phyloP scores from a whole-genome alignment of 1,284 basidiomycete species.

The Cutaneotrichosporon cutaneum region DNA sequence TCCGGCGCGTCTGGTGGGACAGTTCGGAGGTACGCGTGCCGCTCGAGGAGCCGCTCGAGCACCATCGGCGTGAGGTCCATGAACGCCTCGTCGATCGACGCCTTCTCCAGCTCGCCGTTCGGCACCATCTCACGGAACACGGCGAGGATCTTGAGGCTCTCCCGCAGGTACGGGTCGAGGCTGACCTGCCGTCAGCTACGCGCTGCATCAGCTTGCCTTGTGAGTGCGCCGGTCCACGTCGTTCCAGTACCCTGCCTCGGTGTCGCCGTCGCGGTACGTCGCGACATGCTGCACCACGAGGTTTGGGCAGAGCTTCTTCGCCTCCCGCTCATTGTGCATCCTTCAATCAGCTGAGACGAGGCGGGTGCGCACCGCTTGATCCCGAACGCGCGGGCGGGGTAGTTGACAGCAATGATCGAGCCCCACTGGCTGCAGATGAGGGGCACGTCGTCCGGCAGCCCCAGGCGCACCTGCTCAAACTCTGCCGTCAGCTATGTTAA shows the following conservation, averaged over 20 bases:
- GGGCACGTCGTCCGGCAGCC: slow-evolving; percentile 67
- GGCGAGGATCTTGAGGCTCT: slow-evolving; percentile 83
- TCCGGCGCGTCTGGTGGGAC: slow-evolving; percentile 67
- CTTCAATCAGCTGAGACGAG: slow-evolving; percentile 6
- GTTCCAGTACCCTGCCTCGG: slow-evolving; percentile 84
- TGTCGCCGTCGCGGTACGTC: slow-evolving; percentile 80
- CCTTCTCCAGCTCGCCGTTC: slow-evolving; percentile 69
- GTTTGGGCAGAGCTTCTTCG: slow-evolving; percentile 80
- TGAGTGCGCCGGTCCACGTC: slow-evolving; percentile 82
- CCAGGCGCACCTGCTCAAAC: slow-evolving; percentile 82
- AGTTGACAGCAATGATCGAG: slow-evolving; percentile 85
- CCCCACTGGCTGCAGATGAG: slow-evolving; percentile 94
- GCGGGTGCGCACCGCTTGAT: slow-evolving; percentile 64
- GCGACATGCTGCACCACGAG: slow-evolving; percentile 88
- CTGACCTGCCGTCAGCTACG: slow-evolving; percentile 64
- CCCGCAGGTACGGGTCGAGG: slow-evolving; percentile 87
- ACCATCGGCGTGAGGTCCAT: slow-evolving; percentile 81
- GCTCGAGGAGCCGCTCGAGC: slow-evolving; percentile 66
- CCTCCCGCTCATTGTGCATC: slow-evolving; percentile 61
- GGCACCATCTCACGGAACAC: slow-evolving; percentile 78
- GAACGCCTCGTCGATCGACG: slow-evolving; percentile 71
- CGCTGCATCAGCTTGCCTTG: slow-evolving; percentile 63
- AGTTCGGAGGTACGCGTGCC: slow-evolving; percentile 71
- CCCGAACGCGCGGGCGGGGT: slow-evolving; percentile 84
- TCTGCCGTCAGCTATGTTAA: slow-evolving; percentile 50